These are phyloP conservation scores for Coemansia pectinata DNA, from an alignment of 192 early-diverging fungal species.

Conservation along the genomic window DNA sequence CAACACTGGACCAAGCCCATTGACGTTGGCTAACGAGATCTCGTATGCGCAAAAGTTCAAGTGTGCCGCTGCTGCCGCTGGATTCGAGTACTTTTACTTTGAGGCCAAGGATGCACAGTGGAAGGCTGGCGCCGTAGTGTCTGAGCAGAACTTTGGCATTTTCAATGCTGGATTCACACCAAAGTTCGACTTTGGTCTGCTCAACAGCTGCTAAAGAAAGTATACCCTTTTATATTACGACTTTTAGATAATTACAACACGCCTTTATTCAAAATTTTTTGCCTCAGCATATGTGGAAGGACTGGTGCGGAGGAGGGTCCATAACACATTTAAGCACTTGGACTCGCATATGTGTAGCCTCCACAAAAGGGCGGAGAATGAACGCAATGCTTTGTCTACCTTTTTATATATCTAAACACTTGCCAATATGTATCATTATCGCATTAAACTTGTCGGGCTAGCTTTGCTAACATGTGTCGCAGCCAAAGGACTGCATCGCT, in stretches of 20 bases:
- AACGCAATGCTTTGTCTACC: not conserved
- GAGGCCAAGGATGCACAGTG: constrained; percentile 53
- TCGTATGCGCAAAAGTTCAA: constrained; percentile 37
- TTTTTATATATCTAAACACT: not conserved
- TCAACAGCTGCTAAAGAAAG: constrained; percentile 21
- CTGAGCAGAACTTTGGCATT: constrained; percentile 53
- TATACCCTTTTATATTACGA: not conserved
- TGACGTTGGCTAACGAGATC: constrained; percentile 33
- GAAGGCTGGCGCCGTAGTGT: constrained; percentile 24
- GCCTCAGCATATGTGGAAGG: no score
- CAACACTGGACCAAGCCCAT: constrained; percentile 36
- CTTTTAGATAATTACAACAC: not conserved
- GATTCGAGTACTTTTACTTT: constrained; percentile 53
- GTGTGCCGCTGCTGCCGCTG: constrained; percentile 26
- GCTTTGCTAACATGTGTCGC: not conserved
- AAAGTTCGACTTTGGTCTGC: constrained; percentile 41
- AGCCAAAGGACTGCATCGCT: not conserved
- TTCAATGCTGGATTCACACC: constrained; percentile 18
- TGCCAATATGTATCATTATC: not conserved
- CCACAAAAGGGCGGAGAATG: not conserved
- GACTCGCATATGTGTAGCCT: not conserved
- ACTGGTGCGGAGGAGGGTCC: not conserved
- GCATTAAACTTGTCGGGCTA: not conserved
- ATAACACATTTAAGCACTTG: not conserved
- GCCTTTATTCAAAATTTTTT: not conserved